These are phyloP conservation scores for Trichoderma parareesei DNA, from an alignment of 495 filamentous ascomycete species.

Conservation along the genomic window DNA sequence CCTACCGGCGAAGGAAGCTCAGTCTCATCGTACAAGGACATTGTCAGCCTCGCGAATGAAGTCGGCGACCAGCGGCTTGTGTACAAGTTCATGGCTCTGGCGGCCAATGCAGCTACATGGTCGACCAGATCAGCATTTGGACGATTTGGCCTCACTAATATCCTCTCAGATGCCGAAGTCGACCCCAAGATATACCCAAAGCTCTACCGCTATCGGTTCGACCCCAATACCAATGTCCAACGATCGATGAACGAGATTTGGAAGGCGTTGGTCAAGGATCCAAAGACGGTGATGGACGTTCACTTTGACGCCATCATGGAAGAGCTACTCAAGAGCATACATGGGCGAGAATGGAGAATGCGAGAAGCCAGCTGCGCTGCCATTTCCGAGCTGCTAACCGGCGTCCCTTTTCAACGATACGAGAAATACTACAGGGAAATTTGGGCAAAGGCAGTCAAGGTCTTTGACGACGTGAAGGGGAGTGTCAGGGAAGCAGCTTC, in stretches of 20 bases:
- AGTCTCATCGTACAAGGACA: conserved; percentile 90
- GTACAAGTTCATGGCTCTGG: conserved; percentile 95
- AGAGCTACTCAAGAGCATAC: conserved; percentile 74
- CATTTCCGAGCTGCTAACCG: conserved; percentile 75
- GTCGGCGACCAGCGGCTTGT: conserved; percentile 90
- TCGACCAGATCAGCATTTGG: conserved; percentile 91
- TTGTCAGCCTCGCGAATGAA: conserved; percentile 86
- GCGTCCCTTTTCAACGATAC: conserved; percentile 66
- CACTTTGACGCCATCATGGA: conserved; percentile 81
- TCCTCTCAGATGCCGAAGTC: conserved; percentile 79
- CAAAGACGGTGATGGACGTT: conserved; percentile 57
- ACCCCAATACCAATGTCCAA: conserved; percentile 86
- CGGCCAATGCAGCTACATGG: conserved; percentile 91
- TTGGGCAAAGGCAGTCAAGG: conserved; percentile 73
- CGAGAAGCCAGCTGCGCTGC: conserved; percentile 88
- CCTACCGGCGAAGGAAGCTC: conserved; percentile 85
- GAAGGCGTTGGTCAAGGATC: conserved; percentile 83
- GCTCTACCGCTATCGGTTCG: conserved; percentile 87
- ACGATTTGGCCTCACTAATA: conserved; percentile 81
- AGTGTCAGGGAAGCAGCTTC: conserved; percentile 75
- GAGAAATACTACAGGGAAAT: conserved; percentile 77
- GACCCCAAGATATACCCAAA: conserved; percentile 95
- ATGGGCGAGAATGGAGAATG: conserved; percentile 87
- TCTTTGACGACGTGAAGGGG: conserved; percentile 89
- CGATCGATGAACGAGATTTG: conserved; percentile 96